Base-by-base conservation (phyloP, 192 early-diverging fungal genomes). In the Linnemannia zychae region DNA sequence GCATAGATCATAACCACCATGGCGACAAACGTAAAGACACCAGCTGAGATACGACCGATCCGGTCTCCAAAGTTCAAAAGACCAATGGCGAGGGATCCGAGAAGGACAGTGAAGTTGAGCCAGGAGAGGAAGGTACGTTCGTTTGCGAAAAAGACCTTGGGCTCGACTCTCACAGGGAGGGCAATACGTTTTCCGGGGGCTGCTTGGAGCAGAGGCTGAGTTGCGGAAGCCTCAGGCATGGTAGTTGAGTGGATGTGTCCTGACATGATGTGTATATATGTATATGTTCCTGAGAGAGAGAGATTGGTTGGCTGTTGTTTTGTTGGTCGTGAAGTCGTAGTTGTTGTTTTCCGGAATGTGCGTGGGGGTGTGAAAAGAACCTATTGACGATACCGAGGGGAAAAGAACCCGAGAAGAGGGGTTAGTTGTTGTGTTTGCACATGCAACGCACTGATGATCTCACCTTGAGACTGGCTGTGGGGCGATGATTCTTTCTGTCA, bases 121-220 rank as follows among this genome's bases (percentile, higher is more conserved):
- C 96, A 98, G 3, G 96, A 94, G 49, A 97, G 87, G 75, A 97
- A 97, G 4, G 97, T 98, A 53, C 97, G 92, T 88, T 98, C 97
- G 84, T 98, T 98, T 53, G 97, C 97, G 87, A 98, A 98, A 83
- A 97, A 98, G 28, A 97, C 95, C 79, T 98, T 98, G 68, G 96
- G 96, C 71, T 97, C 95, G 20, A 96, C 91, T 3, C 94, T 92
- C 18, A 94, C 93, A 13, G 95, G 95, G n/a, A 95, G 84, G 34
- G 92, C 94, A 68, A 96, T 95, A 53, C 95, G 93, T 89, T 92
- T 95, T 81, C 87, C 86, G 15, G 79, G 75, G 28, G 67, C 31
- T 4, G 80, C 75, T 57, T 88, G 87, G 65, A 87, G 68, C 47
- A 87, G 60, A 0, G 81, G 88, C 60, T 89, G 81, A 7, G 78